Base-by-base conservation (phyloP, 2,329 filamentous ascomycete species). In the Sclerotinia subarctica region DNA sequence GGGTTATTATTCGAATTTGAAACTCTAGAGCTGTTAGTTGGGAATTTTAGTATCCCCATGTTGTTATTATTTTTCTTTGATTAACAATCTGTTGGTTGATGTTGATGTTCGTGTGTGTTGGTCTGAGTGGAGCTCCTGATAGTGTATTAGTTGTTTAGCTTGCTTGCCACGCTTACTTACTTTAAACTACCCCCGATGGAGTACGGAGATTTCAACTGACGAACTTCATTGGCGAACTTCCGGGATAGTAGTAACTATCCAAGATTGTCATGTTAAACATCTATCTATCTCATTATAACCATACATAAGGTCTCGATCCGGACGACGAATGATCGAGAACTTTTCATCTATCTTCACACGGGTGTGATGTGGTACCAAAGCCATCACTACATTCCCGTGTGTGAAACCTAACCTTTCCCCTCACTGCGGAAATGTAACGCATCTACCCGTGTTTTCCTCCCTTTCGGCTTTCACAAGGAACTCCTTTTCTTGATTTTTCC, bases 321-420 rank as follows among this genome's bases (percentile, higher is more conserved):
- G 38, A 44, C 56, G 53, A 35, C 65, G 47, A 53, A 62, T 67
- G 26, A 52, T 29, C 29, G 47, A 44, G 24, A 46, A 26, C 32
- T 46, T 60, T 53, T 62, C 49, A 52, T 60, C 44, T 44, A 60
- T 62, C 35, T 46, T 53, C 47, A 54, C 51, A 65, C 65, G 65
- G 56, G 47, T 44, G 47, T 51, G 47, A 62, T 62, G 65, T 67
- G 35, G 53, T 67, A 53, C 64, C 13, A 52, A 60, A 60, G 54
- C 64, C 64, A 66, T 49, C 53, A 49, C 47, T n/a, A 46, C 65
- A 53, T 67, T 67, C 65, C 65, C 65, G 65, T 53, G 47, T 60
- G 54, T 67, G 65, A 52, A 67, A 67, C 64, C 24, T 19, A 47
- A n/a, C 2, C 32, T 62, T 62, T 53, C 56, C 64, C 56, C 56